phyloP scores from a whole-genome alignment of 306 rosid species.

The Glycine latifolia region DNA sequence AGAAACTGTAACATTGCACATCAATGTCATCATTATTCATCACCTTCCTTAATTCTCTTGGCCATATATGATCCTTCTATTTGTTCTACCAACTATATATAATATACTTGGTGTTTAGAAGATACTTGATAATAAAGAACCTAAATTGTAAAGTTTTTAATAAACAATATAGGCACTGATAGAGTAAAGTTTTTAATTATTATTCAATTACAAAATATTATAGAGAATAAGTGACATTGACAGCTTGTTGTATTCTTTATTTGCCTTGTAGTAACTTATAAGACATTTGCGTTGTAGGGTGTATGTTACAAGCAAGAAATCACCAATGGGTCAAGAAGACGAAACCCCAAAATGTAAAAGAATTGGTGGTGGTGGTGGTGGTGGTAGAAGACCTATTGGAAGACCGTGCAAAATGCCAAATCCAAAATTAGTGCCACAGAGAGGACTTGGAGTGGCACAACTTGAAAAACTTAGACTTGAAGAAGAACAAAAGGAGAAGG shows the following conservation, averaged over 20 bases:
- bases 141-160: too few relatives aligned
- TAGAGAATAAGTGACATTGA: neutral
- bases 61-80: too few relatives aligned
- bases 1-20: too few relatives aligned
- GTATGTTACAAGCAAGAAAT: neutral
- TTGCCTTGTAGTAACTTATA: neutral
- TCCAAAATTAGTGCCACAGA: neutral
- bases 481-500: conserved; percentile 10
- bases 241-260: neutral
- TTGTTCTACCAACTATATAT: too few relatives aligned
- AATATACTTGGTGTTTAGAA: too few relatives aligned
- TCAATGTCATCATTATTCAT: too few relatives aligned
- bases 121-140: too few relatives aligned
- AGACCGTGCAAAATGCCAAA: neutral
- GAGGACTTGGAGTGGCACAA: conserved; percentile 29
- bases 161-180: neutral
- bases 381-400: neutral
- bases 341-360: neutral
- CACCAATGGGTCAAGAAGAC: neutral
- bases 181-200: too few relatives aligned
- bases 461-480: conserved; percentile 13
- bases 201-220: too few relatives aligned
- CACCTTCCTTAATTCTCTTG: too few relatives aligned
- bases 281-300: neutral
- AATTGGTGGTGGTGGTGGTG: neutral